These are phyloP conservation scores for Pistacia integerrima DNA, from an alignment of 345 rosid genomes.

Conservation along the genomic window DNA sequence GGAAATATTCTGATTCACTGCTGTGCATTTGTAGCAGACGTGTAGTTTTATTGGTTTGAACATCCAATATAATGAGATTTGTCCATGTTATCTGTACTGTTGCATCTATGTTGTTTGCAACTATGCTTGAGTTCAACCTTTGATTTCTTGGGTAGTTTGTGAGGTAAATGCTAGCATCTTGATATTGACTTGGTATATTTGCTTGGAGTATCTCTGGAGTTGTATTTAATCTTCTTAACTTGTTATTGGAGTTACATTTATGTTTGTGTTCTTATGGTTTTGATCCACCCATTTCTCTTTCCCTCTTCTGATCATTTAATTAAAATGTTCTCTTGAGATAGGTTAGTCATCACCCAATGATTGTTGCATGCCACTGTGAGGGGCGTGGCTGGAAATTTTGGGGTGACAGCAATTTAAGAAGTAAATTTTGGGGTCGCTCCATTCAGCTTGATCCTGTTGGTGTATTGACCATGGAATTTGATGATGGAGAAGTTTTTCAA, in stretches of 20 bases:
- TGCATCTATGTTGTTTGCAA: background rate
- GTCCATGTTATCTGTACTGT: background rate
- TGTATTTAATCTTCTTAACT: no score
- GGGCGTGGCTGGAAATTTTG: conserved; percentile 38
- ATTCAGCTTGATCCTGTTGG: conserved; percentile 41
- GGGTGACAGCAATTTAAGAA: conserved; percentile 33
- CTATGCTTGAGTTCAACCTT: background rate
- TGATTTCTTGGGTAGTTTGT: background rate
- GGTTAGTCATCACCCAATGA: conserved; percentile 43
- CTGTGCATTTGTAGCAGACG: background rate
- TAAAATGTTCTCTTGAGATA: conserved; percentile 3
- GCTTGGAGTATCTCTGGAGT: background rate
- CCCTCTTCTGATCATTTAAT: background rate
- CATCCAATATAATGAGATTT: no score
- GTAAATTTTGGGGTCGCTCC: conserved; percentile 41
- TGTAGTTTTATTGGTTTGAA: background rate
- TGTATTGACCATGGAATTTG: conserved; percentile 32
- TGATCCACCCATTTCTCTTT: background rate
- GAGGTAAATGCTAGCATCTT: background rate
- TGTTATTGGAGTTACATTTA: background rate
- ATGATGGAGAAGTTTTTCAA: conserved; percentile 33
- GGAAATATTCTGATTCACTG: background rate
- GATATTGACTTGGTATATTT: background rate
- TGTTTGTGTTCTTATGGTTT: background rate
- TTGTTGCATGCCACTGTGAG: conserved; percentile 38